Base-by-base conservation (phyloP, 2,329 filamentous ascomycete species). In the Diaporthe eres region DNA sequence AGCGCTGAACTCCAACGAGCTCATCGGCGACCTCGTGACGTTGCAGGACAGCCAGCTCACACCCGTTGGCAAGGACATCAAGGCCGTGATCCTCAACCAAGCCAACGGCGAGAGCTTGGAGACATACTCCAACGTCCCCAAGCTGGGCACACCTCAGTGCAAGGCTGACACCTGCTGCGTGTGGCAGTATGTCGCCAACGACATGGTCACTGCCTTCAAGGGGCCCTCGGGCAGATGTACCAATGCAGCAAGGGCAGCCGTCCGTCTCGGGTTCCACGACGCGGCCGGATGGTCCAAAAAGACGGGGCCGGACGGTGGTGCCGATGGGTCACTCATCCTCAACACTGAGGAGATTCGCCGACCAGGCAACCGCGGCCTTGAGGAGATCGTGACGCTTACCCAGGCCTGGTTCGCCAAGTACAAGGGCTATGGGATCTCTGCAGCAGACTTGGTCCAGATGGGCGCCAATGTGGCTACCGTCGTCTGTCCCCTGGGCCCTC, bases 381-480 rank as follows among this genome's bases (percentile, higher is more conserved):
- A 85, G 57, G 83, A 82, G 7, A 87, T 88, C 72, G 85, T 87
- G 44, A 76, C 71, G 7, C 80, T 85, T 51, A 84, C 87, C 49
- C 80, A 83, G 25, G 76, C 75, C 12, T 84, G 88, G 75, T 85
- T 86, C 76, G 68, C 80, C 49, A 85, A 87, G 78, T 88, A 86
- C 78, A 84, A 85, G 60, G 81, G 80, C 75, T 82, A 79, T 31
- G 78, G 80, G n/a, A 85, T 91, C 47, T 84, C 85, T 4, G 87
- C 87, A 78, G 89, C 89, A 44, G 90, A 92, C 78, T 82, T 91
- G 10, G 86, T 90, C 49, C 89, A 91, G 79, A 87, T 90, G 79
- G 87, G 87, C 2, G 83, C 84, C 82, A 88, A 82, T 74, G 84
- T 89, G 55, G 89, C 87, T 28, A 87, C 88, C 10, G 85, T 88